Conservation (phyloP, 805 yeast species). For the Candida insectorum region DNA sequence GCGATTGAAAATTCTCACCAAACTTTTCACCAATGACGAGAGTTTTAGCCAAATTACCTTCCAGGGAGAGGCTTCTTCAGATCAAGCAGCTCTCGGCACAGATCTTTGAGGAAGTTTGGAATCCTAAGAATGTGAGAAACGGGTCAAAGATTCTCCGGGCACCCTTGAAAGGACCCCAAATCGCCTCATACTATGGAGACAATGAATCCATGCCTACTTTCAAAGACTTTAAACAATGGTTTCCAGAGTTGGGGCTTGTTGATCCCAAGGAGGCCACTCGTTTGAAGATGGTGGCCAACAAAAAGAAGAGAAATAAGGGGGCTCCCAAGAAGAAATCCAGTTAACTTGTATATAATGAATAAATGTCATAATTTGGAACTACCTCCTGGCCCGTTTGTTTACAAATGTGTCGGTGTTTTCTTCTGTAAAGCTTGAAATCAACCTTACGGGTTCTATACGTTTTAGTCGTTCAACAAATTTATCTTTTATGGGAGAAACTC, state of each 20-base stretch:
- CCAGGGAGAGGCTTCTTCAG: constrained; percentile 48
- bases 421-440: constrained; percentile 6
- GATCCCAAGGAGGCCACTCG: constrained; percentile 73
- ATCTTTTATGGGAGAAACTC: no score
- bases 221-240: constrained; percentile 54
- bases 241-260: constrained; percentile 48
- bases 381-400: constrained; percentile 7
- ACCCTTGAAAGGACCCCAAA: constrained; percentile 70
- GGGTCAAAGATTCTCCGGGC: constrained; percentile 69
- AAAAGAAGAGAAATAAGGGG: constrained; percentile 86
- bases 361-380: neutral
- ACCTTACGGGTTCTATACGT: no score
- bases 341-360: constrained; percentile 4
- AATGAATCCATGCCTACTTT: constrained; percentile 66
- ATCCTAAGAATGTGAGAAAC: constrained; percentile 62
- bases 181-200: constrained; percentile 66
- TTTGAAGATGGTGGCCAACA: constrained; percentile 54
- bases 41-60: constrained; percentile 34
- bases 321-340: constrained; percentile 67
- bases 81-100: constrained; percentile 59
- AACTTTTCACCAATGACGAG: constrained; percentile 11
- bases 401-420: constrained; percentile 13
- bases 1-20: no score
- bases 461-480: no score
- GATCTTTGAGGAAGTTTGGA: constrained; percentile 67